Conservation (phyloP, 225 moss, liverwort and hornwort species). For the Pleurozium schreberi region DNA sequence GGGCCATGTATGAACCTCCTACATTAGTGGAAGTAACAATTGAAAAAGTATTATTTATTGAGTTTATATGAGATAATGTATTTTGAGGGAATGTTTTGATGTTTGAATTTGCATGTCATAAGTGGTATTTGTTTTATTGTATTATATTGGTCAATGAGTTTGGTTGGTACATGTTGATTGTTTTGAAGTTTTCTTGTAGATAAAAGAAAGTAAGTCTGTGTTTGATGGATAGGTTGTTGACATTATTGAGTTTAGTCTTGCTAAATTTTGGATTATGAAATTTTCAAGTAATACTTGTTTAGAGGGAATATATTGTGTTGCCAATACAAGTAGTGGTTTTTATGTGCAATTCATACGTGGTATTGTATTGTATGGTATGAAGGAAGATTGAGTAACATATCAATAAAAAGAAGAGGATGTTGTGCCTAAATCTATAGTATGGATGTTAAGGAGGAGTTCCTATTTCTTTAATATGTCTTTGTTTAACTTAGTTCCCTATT, state of each 20-base stretch:
- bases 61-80: not conserved
- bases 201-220: not conserved
- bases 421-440: too few relatives aligned
- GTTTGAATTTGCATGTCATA: not conserved
- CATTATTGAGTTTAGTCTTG: not conserved
- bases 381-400: too few relatives aligned
- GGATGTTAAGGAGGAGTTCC: too few relatives aligned
- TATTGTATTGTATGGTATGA: not conserved
- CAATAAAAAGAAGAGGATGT: not conserved
- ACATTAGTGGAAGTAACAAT: rapidly evolving
- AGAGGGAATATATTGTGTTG: not conserved
- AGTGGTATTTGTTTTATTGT: not conserved
- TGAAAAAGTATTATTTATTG: not conserved
- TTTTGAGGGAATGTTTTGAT: not conserved
- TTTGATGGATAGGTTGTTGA: not conserved
- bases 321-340: not conserved
- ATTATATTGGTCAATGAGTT: too few relatives aligned
- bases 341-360: not conserved
- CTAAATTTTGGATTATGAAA: not conserved
- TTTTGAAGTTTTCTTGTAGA: not conserved
- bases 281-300: not conserved
- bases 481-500: too few relatives aligned
- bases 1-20: too few relatives aligned
- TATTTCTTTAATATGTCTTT: too few relatives aligned
- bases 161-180: not conserved